Percentiles rank a stretch among this genome's conserved stretches.
Evolutionary conservation across 805 yeast species (phyloP).

Genomic region (Tetrapisispora namnaoensis): DNA sequence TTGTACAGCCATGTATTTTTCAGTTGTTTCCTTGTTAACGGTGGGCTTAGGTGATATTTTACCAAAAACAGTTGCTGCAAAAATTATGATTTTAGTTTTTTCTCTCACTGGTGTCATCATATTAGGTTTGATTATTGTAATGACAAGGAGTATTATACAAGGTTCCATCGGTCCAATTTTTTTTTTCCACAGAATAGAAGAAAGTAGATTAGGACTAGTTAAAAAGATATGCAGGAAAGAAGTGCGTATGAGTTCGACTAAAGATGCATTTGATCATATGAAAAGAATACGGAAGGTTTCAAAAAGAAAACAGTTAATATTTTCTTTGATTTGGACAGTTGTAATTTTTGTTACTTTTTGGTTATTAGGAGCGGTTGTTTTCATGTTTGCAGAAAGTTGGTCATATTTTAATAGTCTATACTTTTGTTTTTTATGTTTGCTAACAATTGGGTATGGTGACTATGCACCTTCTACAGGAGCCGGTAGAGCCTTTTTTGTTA

Average conservation of each 20-base stretch:
- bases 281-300: slow-evolving; percentile 39
- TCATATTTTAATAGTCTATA: slow-evolving; percentile 60
- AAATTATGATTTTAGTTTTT: slow-evolving; percentile 51
- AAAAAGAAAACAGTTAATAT: slow-evolving; percentile 29
- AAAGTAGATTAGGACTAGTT: slow-evolving; percentile 31
- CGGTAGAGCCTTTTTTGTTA: slow-evolving; percentile 63
- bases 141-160: slow-evolving; percentile 55
- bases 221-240: slow-evolving; percentile 6
- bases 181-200: slow-evolving; percentile 57
- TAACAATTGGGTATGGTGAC: slow-evolving; percentile 84
- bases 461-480: slow-evolving; percentile 51
- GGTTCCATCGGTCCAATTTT: slow-evolving; percentile 54
- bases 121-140: slow-evolving; percentile 63
- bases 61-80: slow-evolving; percentile 44
- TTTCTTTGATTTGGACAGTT: slow-evolving; percentile 34
- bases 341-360: slow-evolving; percentile 47
- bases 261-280: slow-evolving; percentile 49
- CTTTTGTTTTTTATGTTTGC: slow-evolving; percentile 62
- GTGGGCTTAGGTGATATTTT: slow-evolving; percentile 72
- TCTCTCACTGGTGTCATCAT: slow-evolving; percentile 61
- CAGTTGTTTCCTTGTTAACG: slow-evolving; percentile 65
- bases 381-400: slow-evolving; percentile 59
- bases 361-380: slow-evolving; percentile 63
- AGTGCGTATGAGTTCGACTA: slow-evolving; percentile 27
- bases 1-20: slow-evolving; percentile 64